Evolutionary conservation across 78 protist species (phyloP), one percentile per base, ranked within the genome.

Genomic region (Guillardia theta): DNA sequence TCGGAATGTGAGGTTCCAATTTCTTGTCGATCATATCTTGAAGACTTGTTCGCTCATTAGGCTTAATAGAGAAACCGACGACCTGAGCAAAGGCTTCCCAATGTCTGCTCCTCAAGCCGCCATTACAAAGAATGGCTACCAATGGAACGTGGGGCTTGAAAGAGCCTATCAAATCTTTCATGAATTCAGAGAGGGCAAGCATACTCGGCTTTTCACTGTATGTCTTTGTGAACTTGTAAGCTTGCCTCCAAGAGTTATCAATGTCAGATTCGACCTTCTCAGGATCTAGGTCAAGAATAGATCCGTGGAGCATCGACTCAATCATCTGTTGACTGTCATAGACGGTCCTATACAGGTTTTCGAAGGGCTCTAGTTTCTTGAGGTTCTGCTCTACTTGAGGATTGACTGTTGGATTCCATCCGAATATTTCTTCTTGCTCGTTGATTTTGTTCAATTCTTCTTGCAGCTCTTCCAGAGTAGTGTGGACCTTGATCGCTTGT

Each of bases 61-160:
- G 96, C 33, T 41, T 54, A 50, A 96, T 18, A 0, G 9, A 4
- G 48, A 64, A 45, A 4, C 95, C 95, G 15, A 93, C 8, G 22
- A 36, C 64, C 9, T 64, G 54, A 4, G 83, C 27, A 19, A 95
- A n/a, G 4, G 6, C 22, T 10, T 95, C 48, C 98, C 98, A 97
- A 77, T 97, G 98, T 9, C 97, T 53, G 0, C 94, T 96, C 5
- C 95, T 37, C 94, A 97, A 48, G 48, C 97, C 97, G 47, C 58
- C 48, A 64, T 94, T 90, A 45, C 96, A 12, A 30, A 97, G 48
- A 27, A 64, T 80, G 1, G 0, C 0, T 62, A 97, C 18, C 30
- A 97, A 39, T 22, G 97, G 97, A 93, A 97, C 54, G 88, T 95
- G 48, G 18, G 33, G 58, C 64, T 88, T 88, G 62, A 22, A 47